Evolutionary conservation across 1,284 basidiomycete species (phyloP), one percentile per base, ranked within the genome.

Genomic region (Ustilago shanxiensis): DNA sequence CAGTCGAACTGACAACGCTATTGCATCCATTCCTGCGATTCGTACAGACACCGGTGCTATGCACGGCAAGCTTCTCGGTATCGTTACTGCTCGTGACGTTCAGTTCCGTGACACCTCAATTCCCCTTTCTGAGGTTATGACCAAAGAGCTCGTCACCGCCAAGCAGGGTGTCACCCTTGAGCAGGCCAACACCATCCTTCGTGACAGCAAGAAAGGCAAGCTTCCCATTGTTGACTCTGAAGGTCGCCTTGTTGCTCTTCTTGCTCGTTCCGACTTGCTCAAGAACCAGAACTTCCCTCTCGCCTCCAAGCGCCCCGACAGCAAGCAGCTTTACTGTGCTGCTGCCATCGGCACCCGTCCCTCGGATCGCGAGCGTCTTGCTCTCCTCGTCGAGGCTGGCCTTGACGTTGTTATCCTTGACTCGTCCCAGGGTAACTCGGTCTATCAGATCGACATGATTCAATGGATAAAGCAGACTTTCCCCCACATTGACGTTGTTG

Each of bases 251-350:
- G 76, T 85, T 51, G 74, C 82, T 22, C 63, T 86, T 31, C 79
- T 86, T 50, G 84, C 84, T 16, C 94, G 96, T 66, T 98, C 95
- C 44, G 96, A 99, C 87, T 89, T 99, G 70, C 91, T 99, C 86
- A 99, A 99, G 88, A 98, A 98, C 88, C 94, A 98, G 86, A 95
- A 94, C 76, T 99, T 93, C 88, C 97, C 96, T 2, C 90, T 98
- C 58, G 95, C 96, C 0, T 94, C 93, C 81, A 99, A 99, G 88
- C 90, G 92, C 63, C 93, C 94, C 1, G 90, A 92, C 76, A 94
- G 89, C 86, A 99, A 99, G 88, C 96, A 99, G 88, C 91, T 99
- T 14, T 95, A 96, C 85, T 95, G 95, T 59, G 96, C 95, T 24
- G 96, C 96, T n/a, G 93, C 97, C 3, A 90, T 99, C 77, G 97